Evolutionary conservation across 2,329 filamentous ascomycete genomes (phyloP).

Genomic region (Paecilomyces sp.): DNA sequence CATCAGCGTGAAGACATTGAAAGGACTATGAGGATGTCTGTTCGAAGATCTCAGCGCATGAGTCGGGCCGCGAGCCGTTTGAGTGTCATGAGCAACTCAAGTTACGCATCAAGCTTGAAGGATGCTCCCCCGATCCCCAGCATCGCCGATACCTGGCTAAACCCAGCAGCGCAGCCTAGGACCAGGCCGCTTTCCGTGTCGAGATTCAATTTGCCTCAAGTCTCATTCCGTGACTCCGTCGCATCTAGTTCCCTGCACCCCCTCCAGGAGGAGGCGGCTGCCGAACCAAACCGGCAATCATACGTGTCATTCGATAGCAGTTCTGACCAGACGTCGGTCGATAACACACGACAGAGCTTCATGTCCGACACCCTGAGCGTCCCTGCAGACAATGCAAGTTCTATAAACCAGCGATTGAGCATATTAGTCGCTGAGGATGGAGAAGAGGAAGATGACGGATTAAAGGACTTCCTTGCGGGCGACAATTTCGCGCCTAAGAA

Average conservation of each 20-base stretch:
- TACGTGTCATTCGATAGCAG: conserved; percentile 68
- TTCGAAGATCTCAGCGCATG: conserved; percentile 80
- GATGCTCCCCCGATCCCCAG: conserved; percentile 93
- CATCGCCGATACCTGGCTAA: conserved; percentile 90
- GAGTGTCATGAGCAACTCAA: conserved; percentile 88
- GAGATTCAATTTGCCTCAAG: conserved; percentile 50
- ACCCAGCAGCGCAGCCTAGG: conserved; percentile 46
- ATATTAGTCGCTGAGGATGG: conserved; percentile 84
- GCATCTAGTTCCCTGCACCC: conserved; percentile 84
- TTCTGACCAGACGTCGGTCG: conserved; percentile 61
- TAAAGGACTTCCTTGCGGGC: conserved; percentile 81
- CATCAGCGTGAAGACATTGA: conserved; percentile 93
- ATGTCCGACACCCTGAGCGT: conserved; percentile 74
- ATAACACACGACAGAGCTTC: conserved; percentile 72
- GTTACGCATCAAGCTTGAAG: conserved; percentile 82
- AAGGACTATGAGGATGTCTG: conserved; percentile 85
- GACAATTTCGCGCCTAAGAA: conserved; percentile 96
- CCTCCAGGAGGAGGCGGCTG: conserved; percentile 79
- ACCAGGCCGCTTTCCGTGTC: conserved; percentile 55
- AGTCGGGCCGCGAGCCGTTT: conserved; percentile 90
- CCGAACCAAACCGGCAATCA: conserved; percentile 85
- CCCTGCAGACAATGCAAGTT: conserved; percentile 55
- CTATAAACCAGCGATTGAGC: conserved; percentile 73
- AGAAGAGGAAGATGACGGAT: conserved; percentile 82
- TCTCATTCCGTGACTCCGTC: conserved; percentile 75